Evolutionary conservation across 1,284 basidiomycete genomes (phyloP), one percentile per base, ranked within the genome.

Genomic region (Peniophora sp.): DNA sequence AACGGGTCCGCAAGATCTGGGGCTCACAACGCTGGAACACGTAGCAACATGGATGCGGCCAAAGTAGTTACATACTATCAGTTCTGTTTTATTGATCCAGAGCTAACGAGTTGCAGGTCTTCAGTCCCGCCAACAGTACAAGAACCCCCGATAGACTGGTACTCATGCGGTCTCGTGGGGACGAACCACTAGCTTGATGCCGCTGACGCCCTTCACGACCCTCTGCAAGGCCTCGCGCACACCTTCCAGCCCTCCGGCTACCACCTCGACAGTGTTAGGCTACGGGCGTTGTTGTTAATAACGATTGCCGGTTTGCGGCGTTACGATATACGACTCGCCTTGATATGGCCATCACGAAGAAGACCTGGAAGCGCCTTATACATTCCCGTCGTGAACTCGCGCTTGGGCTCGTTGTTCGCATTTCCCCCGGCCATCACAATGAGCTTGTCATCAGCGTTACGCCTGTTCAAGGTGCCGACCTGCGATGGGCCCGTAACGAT

Each of bases 341-440:
- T 54, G 35, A 56, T 45, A 5, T 24, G 34, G 23, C 51, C 51
- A 3, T 52, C 45, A 17, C 36, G 48, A 14, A 56, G 47, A 37
- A 54, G 42, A 15, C n/a, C 51, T 3, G 53, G 27, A 22, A 54
- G 36, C 2, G 17, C 20, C 12, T 36, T 58, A 44, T 27, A 57
- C 50, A 53, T 47, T 20, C 24, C 44, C 32, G 6, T 35, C 32
- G 54, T 52, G 53, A 73, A 71, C 3, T 72, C 67, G 34, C 75
- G 47, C n/a, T 69, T 71, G 5, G 58, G 54, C 0, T 71, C 71
- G 9, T 72, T 62, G 68, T 57, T 61, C 8, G 47, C 47, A 3
- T 54, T 49, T 0, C 18, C 14, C 6, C 52, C 51, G 18, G 57
- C 20, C 34, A 35, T 49, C 17, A 41, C 45, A 9, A 55, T 51